Evolutionary conservation across 2,329 filamentous ascomycete species (phyloP).

Genomic region (Stachybotrys elegans): DNA sequence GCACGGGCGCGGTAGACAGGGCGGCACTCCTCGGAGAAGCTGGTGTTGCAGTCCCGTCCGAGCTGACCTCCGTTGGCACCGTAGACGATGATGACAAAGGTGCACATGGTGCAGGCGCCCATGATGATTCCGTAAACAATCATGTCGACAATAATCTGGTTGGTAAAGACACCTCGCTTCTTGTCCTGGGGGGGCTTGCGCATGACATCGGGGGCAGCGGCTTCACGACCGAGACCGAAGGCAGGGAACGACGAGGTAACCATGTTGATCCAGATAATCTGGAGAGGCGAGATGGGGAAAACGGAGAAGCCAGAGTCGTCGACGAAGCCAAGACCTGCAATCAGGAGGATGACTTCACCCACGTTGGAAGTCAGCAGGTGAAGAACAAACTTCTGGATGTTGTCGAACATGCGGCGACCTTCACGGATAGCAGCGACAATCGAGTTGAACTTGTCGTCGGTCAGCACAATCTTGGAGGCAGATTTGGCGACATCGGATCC

Average conservation of each 20-base stretch:
- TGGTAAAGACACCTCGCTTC: constrained; percentile 66
- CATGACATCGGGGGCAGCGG: constrained; percentile 72
- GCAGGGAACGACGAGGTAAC: constrained; percentile 82
- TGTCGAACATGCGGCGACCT: constrained; percentile 80
- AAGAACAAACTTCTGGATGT: constrained; percentile 83
- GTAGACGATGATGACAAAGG: constrained; percentile 62
- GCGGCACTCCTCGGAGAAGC: constrained; percentile 49
- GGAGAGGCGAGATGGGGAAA: constrained; percentile 78
- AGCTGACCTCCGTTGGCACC: constrained; percentile 51
- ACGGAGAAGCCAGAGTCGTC: constrained; percentile 68
- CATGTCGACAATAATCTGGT: constrained; percentile 74
- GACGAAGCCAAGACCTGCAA: constrained; percentile 78
- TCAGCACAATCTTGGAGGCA: constrained; percentile 75
- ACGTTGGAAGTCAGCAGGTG: constrained; percentile 78
- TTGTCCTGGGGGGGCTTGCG: constrained; percentile 70
- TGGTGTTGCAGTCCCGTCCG: constrained; percentile 58
- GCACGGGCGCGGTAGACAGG: constrained; percentile 66
- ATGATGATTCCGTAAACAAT: constrained; percentile 74
- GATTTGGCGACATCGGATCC: constrained; percentile 84
- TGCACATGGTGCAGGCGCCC: constrained; percentile 60
- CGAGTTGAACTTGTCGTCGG: constrained; percentile 83
- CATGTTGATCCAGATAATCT: constrained; percentile 95
- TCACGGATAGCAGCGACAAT: constrained; percentile 81
- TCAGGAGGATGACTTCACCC: constrained; percentile 74
- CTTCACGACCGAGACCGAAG: constrained; percentile 80